phyloP scores from a whole-genome alignment of 495 filamentous ascomycete species.

The Penicillium arizonense region DNA sequence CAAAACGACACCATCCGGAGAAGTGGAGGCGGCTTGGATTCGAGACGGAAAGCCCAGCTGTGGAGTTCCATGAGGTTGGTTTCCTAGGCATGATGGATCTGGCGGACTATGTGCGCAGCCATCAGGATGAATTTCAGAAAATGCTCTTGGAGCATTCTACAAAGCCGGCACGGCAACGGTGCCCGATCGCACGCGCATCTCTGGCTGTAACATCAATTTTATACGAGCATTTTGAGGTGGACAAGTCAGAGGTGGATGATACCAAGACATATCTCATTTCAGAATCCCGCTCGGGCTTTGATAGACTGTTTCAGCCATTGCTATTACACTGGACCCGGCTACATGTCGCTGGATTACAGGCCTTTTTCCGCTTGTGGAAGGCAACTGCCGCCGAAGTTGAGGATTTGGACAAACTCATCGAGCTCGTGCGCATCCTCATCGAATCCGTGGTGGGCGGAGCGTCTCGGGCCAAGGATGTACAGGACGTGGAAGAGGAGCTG shows the following conservation, averaged over 20 bases:
- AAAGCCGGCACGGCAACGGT: constrained; percentile 66
- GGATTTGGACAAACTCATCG: constrained; percentile 90
- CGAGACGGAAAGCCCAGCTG: constrained; percentile 79
- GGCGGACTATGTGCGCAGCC: constrained; percentile 85
- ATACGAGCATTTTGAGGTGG: constrained; percentile 94
- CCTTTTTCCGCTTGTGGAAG: constrained; percentile 92
- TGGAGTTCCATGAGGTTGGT: constrained; percentile 81
- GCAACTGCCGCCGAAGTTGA: constrained; percentile 75
- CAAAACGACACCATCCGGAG: constrained; percentile 73
- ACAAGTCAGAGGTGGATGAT: constrained; percentile 82
- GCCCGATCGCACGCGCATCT: constrained; percentile 85
- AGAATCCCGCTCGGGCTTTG: constrained; percentile 76
- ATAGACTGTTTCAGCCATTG: constrained; percentile 83
- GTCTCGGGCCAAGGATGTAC: constrained; percentile 76
- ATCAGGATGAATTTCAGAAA: constrained; percentile 91
- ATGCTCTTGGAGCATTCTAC: constrained; percentile 86
- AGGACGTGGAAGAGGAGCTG: constrained; percentile 87
- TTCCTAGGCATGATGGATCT: constrained; percentile 98
- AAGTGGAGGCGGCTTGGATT: constrained; percentile 95
- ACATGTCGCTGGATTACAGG: constrained; percentile 85
- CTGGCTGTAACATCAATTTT: constrained; percentile 84
- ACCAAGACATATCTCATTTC: constrained; percentile 70
- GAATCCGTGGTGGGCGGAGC: constrained; percentile 89
- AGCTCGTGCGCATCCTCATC: constrained; percentile 85
- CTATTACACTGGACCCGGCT: constrained; percentile 93